Conservation (phyloP, 495 filamentous ascomycete genomes). For the Xylaria scruposa region DNA sequence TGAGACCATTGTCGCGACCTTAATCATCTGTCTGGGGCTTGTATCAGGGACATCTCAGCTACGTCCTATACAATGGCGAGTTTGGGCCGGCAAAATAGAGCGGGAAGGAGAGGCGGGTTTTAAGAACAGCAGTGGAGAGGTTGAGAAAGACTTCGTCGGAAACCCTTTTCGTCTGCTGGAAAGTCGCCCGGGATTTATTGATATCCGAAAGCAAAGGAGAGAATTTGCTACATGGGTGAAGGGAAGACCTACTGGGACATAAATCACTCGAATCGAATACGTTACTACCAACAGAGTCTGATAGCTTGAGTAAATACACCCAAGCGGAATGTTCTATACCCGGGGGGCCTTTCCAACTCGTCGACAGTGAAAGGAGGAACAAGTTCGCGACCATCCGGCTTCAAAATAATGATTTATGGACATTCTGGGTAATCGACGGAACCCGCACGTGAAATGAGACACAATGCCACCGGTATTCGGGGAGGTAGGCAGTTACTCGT, state of each 20-base stretch:
- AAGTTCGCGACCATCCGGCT: background rate
- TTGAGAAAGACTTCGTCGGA: constrained; percentile 57
- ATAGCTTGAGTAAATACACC: background rate
- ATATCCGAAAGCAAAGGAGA: constrained; percentile 70
- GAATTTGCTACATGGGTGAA: constrained; percentile 80
- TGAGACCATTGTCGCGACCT: constrained; percentile 75
- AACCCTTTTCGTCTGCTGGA: constrained; percentile 58
- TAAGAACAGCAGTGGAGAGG: constrained; percentile 68
- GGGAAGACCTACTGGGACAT: constrained; percentile 10
- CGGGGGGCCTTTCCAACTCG: background rate
- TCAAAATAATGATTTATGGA: background rate
- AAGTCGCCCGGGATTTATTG: constrained; percentile 55
- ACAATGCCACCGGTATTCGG: background rate
- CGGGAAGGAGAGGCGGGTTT: constrained; percentile 74
- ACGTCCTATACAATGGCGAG: constrained; percentile 79
- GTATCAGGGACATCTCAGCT: constrained; percentile 72
- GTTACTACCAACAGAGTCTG: background rate
- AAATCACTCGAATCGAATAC: background rate
- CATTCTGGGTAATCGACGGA: background rate
- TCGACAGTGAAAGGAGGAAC: too few relatives aligned
- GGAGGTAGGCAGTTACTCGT: background rate
- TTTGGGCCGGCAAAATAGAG: constrained; percentile 85
- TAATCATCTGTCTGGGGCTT: constrained; percentile 71
- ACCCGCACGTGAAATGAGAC: background rate
- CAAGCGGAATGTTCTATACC: background rate